Conservation (phyloP, 1,284 basidiomycete genomes). For the Tylopilus sp. region DNA sequence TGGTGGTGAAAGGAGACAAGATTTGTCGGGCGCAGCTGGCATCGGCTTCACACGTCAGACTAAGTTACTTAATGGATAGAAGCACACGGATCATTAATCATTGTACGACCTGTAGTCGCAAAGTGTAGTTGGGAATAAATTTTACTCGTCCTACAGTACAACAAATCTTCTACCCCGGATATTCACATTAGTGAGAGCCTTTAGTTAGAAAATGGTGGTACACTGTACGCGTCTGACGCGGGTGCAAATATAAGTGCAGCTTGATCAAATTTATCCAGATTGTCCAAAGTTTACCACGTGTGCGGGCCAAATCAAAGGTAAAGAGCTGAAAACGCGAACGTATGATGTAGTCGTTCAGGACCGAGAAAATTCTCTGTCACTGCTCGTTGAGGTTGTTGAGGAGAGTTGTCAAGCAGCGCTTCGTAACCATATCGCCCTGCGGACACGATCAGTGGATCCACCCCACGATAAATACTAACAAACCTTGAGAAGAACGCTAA, state of each 20-base stretch:
- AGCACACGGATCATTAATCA: not conserved
- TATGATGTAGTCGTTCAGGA: not conserved
- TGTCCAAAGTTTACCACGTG: constrained; percentile 32
- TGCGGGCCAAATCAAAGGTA: constrained; percentile 17
- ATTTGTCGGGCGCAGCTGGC: too few relatives aligned
- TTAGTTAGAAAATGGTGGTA: constrained; percentile 35
- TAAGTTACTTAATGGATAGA: too few relatives aligned
- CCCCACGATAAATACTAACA: constrained; percentile 2
- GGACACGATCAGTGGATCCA: constrained; percentile 3
- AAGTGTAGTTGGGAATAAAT: constrained; percentile 10
- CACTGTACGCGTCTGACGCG: constrained; percentile 26
- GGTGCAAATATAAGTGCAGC: constrained; percentile 33
- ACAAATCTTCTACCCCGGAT: constrained; percentile 33
- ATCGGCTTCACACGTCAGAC: constrained; percentile 14
- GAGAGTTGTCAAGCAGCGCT: constrained; percentile 92
- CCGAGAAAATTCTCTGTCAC: constrained; percentile 15
- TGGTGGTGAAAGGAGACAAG: not conserved
- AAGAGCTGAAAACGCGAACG: constrained; percentile 4
- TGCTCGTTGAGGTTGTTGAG: constrained; percentile 86
- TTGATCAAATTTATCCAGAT: constrained; percentile 30
- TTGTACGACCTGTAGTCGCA: not conserved
- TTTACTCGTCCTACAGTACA: constrained; percentile 31
- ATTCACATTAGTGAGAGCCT: constrained; percentile 32
- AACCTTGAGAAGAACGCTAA: constrained; percentile 85
- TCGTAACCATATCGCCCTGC: constrained; percentile 93